A percentile compares a stretch with the other conserved stretches of the same genome.
These are phyloP conservation scores for Suhomyces prunicola DNA, from an alignment of 805 yeast genomes.

Conservation along the genomic window DNA sequence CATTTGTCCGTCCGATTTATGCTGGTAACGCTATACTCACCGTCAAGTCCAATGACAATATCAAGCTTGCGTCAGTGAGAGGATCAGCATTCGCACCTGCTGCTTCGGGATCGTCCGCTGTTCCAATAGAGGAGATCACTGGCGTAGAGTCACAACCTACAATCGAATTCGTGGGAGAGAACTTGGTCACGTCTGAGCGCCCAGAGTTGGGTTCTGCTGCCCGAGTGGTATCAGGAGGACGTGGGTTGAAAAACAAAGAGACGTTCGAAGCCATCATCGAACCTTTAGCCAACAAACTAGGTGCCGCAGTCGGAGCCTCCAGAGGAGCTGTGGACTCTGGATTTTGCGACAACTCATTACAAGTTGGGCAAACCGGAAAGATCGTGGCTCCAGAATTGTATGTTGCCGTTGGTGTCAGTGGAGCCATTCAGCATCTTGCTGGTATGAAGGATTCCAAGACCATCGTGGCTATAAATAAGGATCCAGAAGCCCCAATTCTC, in stretches of 20 bases:
- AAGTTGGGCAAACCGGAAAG: constrained; percentile 98
- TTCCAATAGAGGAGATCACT: constrained; percentile 47
- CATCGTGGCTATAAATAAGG: constrained; percentile 92
- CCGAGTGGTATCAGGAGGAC: constrained; percentile 85
- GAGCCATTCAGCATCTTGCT: constrained; percentile 97
- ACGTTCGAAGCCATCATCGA: constrained; percentile 71
- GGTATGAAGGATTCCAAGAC: constrained; percentile 97
- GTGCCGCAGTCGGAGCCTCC: constrained; percentile 96
- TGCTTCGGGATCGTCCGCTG: constrained; percentile 34
- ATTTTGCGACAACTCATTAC: constrained; percentile 91
- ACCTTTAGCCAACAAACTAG: constrained; percentile 80
- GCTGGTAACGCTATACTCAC: constrained; percentile 94
- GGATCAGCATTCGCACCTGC: constrained; percentile 70
- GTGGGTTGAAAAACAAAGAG: constrained; percentile 88
- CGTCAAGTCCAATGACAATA: constrained; percentile 64
- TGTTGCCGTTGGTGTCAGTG: constrained; percentile 90
- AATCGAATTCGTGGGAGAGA: constrained; percentile 70
- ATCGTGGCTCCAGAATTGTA: constrained; percentile 95
- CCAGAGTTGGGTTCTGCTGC: constrained; percentile 88
- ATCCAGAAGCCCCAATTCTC: constrained; percentile 91
- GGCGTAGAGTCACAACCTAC: constrained; percentile 12
- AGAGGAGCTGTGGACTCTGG: constrained; percentile 98
- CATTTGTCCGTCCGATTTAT: constrained; percentile 89
- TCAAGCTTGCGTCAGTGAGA: constrained; percentile 74
- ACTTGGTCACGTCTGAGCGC: constrained; percentile 72